Percentiles rank a stretch among this genome's conserved stretches.
These are phyloP conservation scores for Pyrus betulifolia DNA, from an alignment of 306 rosid genomes.

Conservation along the genomic window DNA sequence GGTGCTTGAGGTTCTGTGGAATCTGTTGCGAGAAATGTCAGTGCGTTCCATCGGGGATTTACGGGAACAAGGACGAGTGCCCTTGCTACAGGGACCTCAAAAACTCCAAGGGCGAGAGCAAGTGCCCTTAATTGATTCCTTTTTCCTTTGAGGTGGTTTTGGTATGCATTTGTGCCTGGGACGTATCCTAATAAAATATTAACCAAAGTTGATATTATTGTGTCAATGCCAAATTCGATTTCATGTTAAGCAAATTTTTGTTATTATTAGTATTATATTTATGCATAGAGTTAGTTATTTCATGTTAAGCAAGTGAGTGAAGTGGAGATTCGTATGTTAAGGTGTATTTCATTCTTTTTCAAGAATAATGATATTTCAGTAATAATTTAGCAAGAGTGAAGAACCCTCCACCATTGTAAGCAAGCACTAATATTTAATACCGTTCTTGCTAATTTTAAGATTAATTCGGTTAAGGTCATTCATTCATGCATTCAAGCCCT, in stretches of 20 bases:
- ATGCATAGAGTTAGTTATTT: too few species aligned
- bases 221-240: not conserved
- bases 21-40: conserved; percentile 73
- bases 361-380: not conserved
- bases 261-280: too few species aligned
- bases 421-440: not conserved
- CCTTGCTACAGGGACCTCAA: conserved; percentile 72
- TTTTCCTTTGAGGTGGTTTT: not conserved
- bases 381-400: not conserved
- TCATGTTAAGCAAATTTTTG: too few species aligned
- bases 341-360: not conserved
- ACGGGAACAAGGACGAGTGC: conserved; percentile 79
- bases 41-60: conserved; percentile 88
- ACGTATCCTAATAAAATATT: not conserved
- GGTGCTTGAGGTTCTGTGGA: conserved; percentile 72
- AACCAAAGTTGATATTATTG: not conserved
- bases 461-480: too few species aligned
- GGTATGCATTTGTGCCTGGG: not conserved
- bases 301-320: too few species aligned
- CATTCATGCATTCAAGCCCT: not conserved
- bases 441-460: too few species aligned
- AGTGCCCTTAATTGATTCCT: conserved; percentile 54
- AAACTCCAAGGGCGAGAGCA: conserved; percentile 70
- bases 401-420: not conserved
- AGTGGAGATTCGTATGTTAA: not conserved